phyloP scores from a whole-genome alignment of 2,329 filamentous ascomycete species.

The Aspergillus novoparasiticus region DNA sequence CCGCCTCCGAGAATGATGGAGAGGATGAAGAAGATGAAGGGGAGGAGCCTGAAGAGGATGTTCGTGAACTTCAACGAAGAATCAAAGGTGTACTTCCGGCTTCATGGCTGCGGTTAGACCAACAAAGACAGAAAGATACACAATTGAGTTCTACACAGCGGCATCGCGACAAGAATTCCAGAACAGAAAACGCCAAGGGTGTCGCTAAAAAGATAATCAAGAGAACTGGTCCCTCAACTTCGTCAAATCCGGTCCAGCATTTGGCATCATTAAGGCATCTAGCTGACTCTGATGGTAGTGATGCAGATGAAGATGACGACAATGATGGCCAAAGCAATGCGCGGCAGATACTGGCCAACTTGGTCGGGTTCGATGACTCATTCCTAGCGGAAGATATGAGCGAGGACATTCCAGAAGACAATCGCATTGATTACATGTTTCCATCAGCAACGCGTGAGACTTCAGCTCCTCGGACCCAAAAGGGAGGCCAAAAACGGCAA shows the following conservation, averaged over 20 bases:
- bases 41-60: slow-evolving; percentile 25
- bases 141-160: slow-evolving; percentile 19
- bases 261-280: slow-evolving; percentile 23
- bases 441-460: slow-evolving; percentile 31
- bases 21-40: slow-evolving; percentile 12
- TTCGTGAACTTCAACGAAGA: slow-evolving; percentile 40
- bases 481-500: slow-evolving; percentile 23
- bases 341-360: slow-evolving; percentile 16
- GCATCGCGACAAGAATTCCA: slow-evolving; percentile 24
- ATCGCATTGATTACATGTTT: slow-evolving; percentile 46
- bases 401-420: slow-evolving; percentile 45
- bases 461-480: slow-evolving; percentile 17
- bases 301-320: slow-evolving; percentile 25
- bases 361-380: slow-evolving; percentile 26
- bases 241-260: slow-evolving; percentile 16
- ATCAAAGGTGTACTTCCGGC: slow-evolving; percentile 54
- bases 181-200: slow-evolving; percentile 34
- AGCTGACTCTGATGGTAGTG: slow-evolving; percentile 35
- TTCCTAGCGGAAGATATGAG: slow-evolving; percentile 24
- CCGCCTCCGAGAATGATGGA: slow-evolving; percentile 15
- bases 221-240: slow-evolving; percentile 20
- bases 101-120: slow-evolving; percentile 49
- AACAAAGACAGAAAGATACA: slow-evolving; percentile 34
- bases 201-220: slow-evolving; percentile 37
- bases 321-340: slow-evolving; percentile 10